Base-by-base conservation (phyloP, 768 basidiomycete genomes). In the Artomyces pyxidatus region DNA sequence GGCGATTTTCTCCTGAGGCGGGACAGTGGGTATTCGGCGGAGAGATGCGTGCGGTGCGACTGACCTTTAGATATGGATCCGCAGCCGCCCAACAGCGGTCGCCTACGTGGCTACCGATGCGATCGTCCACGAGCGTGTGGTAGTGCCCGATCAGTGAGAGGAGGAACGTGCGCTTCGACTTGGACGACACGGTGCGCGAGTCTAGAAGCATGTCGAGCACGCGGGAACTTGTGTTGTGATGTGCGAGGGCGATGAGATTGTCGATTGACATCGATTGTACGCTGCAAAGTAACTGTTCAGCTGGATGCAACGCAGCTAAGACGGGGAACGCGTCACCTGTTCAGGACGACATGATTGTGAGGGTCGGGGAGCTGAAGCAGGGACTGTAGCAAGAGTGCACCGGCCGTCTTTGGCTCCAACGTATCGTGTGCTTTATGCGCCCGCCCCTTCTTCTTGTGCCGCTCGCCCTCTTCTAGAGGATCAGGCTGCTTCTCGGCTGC, bases 41-140 rank as follows among this genome's bases (percentile, higher is more conserved):
- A 6, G 10, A 40, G 4, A 28, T 30, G n/a, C 23, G 14, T 21
- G 23, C 35, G 27, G 9, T 17, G 3, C 5, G 17, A 61, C 73
- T 21, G 52, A 93, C 92, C 72, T 87, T 93, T 55, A 96, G 75
- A 66, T 88, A 97, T 1, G 89, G 84, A 67, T 99, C 96, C n/a
- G 88, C 83, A 53, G 78, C 81, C 1, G 75, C 80, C 91, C 92
- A 98, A 56, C 86, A 88, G n/a, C 85, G 81, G 59, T 94, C 95
- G 4, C 79, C 88, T 0, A 98, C 82, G 41, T 91, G 76, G 58
- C 88, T 90, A 39, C 96, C 96, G 54, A 96, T 80, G 39, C 86
- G 81, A 62, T 97, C 91, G 61, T 94, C 87, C 5, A 87, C 88
- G 28, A 99, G 80, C 26, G 69, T 61, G 60, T 85, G 83, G 65